Base-by-base conservation (phyloP, 2,329 filamentous ascomycete species). In the Aureobasidium sp. region DNA sequence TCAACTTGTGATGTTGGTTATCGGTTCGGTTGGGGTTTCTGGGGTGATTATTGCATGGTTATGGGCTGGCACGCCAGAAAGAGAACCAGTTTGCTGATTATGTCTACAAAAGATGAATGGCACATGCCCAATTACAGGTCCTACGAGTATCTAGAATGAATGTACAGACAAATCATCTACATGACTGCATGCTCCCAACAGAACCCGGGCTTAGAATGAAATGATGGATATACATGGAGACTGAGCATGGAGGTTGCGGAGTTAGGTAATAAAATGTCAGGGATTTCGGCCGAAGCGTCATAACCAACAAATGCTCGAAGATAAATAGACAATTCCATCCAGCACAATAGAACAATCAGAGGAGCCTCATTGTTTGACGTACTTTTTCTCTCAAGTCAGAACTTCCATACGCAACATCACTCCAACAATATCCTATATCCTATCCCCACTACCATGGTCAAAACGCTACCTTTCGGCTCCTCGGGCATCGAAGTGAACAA, bases 391-490 rank as follows among this genome's bases (percentile, higher is more conserved):
- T 2, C 31, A 33, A 12, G 9, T 2, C 31, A 12, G 31, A 2
- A 33, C 3, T 33, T 33, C 9, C 31, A 33, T 33, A 33, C 31
- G 31, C 31, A 33, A 12, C 12, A 27, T 17, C 27, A 15, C 5
- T 31, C 45, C 4, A 33, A 12, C 31, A 33, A 33, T 8, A 33
- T 3, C 31, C 3, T 11, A 3, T 12, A 3, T 33, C 31, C 31
- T 15, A 50, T 33, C 6, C 9, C 29, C 31, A 19, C 6, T 29
- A n/a, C 29, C n/a, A 58, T 47, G 76, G 75, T 75, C 63, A 73
- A 76, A 58, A 75, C 75, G 63, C 66, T 79, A 50, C 71, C 71
- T 2, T 79, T 79, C 54, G 68, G 52, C 39, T 56, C 52, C 12
- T 58, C 65, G 24, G 67, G 74, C 58, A 68, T 74, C 35, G 63